A percentile compares a stretch with the other conserved stretches of the same genome.
Conservation (phyloP, 1,284 basidiomycete species). For the Trametes versicolor region DNA sequence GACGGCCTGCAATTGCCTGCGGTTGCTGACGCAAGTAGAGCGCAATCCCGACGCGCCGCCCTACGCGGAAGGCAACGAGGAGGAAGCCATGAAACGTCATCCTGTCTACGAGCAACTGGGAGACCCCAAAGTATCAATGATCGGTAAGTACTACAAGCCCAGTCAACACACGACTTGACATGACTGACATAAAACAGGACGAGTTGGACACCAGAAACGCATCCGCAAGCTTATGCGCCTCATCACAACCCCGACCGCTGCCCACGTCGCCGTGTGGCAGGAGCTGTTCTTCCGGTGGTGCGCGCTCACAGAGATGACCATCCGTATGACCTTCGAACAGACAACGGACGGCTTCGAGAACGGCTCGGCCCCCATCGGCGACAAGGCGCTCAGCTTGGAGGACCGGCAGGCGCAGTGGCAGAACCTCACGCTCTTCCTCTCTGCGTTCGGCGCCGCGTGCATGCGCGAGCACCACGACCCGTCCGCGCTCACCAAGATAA, state of each 20-base stretch:
- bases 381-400: slow-evolving; percentile 53
- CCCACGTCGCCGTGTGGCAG: slow-evolving; percentile 82
- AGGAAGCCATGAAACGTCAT: slow-evolving; percentile 72
- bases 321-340: slow-evolving; percentile 39
- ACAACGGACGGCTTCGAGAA: slow-evolving; percentile 38
- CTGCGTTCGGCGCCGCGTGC: slow-evolving; percentile 79
- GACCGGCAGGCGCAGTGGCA: slow-evolving; percentile 88
- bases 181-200: slow-evolving; percentile 51
- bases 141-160: slow-evolving; percentile 60
- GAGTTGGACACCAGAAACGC: slow-evolving; percentile 83
- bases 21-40: slow-evolving; percentile 72
- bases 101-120: slow-evolving; percentile 82
- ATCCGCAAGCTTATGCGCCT: slow-evolving; percentile 77
- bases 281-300: slow-evolving; percentile 73
- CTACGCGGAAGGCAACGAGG: slow-evolving; percentile 59
- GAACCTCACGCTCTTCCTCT: slow-evolving; percentile 85
- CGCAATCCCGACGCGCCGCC: slow-evolving; percentile 64
- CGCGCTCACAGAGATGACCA: slow-evolving; percentile 46
- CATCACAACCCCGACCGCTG: slow-evolving; percentile 68
- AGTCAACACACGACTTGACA: background rate
- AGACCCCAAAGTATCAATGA: slow-evolving; percentile 72
- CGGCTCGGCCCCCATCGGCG: slow-evolving; percentile 39
- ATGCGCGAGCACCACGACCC: slow-evolving; percentile 61
- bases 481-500: slow-evolving; percentile 59
- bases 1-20: slow-evolving; percentile 72